These are phyloP conservation scores for Pseudopithomyces maydicus DNA, from an alignment of 2,329 filamentous ascomycete genomes.

Conservation along the genomic window DNA sequence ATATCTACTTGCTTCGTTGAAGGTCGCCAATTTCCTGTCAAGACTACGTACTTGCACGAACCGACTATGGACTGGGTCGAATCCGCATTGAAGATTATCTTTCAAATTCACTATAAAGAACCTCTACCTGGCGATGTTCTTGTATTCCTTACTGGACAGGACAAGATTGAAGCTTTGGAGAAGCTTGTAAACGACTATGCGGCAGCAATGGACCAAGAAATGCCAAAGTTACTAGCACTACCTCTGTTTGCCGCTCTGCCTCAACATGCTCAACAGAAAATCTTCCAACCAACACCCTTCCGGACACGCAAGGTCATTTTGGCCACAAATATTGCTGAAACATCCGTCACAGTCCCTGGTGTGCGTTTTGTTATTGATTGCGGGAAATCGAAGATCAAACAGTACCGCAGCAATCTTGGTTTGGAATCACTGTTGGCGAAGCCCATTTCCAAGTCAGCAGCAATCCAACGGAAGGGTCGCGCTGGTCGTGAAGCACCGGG, in stretches of 20 bases:
- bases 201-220: slow-evolving; percentile 70
- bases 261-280: slow-evolving; percentile 81
- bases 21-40: slow-evolving; percentile 86
- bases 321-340: slow-evolving; percentile 98
- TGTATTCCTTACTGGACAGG: slow-evolving; percentile 89
- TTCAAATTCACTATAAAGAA: slow-evolving; percentile 85
- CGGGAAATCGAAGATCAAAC: slow-evolving; percentile 92
- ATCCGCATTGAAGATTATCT: slow-evolving; percentile 77
- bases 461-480: slow-evolving; percentile 87
- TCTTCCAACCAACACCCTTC: slow-evolving; percentile 76
- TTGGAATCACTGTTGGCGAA: slow-evolving; percentile 91
- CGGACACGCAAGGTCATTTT: slow-evolving; percentile 88
- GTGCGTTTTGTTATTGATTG: slow-evolving; percentile 91
- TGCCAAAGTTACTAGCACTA: slow-evolving; percentile 73
- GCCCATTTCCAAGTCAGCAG: slow-evolving; percentile 89
- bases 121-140: slow-evolving; percentile 93
- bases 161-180: slow-evolving; percentile 85
- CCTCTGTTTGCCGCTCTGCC: slow-evolving; percentile 91
- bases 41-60: slow-evolving; percentile 72
- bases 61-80: slow-evolving; percentile 84
- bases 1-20: slow-evolving; percentile 70
- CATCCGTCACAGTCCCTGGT: slow-evolving; percentile 92
- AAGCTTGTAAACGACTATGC: slow-evolving; percentile 81
- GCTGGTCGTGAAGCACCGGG: slow-evolving; percentile 91
- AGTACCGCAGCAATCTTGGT: slow-evolving; percentile 81